Percentiles rank a stretch among this genome's conserved stretches.
Conservation (phyloP, 2,329 filamentous ascomycete genomes). For the Alternaria rosae region DNA sequence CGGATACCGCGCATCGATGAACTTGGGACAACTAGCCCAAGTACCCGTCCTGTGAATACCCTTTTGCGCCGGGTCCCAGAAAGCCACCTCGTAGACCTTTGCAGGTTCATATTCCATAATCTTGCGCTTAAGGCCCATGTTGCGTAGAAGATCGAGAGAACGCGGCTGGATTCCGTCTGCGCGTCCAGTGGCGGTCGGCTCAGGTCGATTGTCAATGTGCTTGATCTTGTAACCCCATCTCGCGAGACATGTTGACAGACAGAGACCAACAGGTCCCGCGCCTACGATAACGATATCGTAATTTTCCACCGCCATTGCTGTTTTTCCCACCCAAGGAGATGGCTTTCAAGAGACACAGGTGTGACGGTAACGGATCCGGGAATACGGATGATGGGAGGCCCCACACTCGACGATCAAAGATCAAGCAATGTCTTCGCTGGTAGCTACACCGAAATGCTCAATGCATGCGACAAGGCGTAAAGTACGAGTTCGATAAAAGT, state of each 20-base stretch:
- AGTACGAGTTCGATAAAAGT: neutral
- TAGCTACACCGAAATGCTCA: neutral
- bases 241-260: slow-evolving; percentile 85
- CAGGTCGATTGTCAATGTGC: slow-evolving; percentile 88
- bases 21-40: slow-evolving; percentile 89
- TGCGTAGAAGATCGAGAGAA: slow-evolving; percentile 83
- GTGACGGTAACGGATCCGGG: neutral
- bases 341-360: neutral
- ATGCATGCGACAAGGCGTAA: neutral
- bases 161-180: slow-evolving; percentile 93
- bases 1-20: slow-evolving; percentile 71
- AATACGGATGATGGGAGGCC: neutral
- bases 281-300: slow-evolving; percentile 84
- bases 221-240: slow-evolving; percentile 96
- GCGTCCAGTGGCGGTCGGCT: slow-evolving; percentile 84
- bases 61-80: slow-evolving; percentile 66
- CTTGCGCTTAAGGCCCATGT: slow-evolving; percentile 86
- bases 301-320: slow-evolving; percentile 49
- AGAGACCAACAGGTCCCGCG: slow-evolving; percentile 85
- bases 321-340: neutral
- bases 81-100: slow-evolving; percentile 77
- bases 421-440: slow-evolving; percentile 6
- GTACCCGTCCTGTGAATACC: slow-evolving; percentile 67
- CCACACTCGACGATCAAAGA: slow-evolving; percentile 8
- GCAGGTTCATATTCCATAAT: slow-evolving; percentile 90